These are phyloP conservation scores for Sesbania bispinosa DNA, from an alignment of 306 rosid genomes.

Conservation along the genomic window DNA sequence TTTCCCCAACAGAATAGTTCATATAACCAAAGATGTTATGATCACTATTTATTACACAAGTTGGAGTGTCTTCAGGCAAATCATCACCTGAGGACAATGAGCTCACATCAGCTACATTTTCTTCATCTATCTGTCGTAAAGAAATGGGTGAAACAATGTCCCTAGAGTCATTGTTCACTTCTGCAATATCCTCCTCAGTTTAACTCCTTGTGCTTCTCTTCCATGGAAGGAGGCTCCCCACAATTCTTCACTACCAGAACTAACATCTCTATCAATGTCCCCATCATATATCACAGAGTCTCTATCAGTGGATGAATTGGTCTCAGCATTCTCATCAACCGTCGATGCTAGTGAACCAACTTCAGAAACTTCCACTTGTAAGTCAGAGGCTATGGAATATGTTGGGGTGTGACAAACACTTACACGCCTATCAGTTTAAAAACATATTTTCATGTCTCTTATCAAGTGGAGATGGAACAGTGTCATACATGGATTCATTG, in stretches of 20 bases:
- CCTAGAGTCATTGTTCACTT: slow-evolving; percentile 17
- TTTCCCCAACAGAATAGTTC: slow-evolving; percentile 21
- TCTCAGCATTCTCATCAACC: slow-evolving; percentile 47
- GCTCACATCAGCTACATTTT: slow-evolving; percentile 29
- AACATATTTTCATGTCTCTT: slow-evolving; percentile 38
- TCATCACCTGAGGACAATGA: slow-evolving; percentile 28
- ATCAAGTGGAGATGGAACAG: slow-evolving; percentile 33
- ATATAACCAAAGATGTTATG: slow-evolving; percentile 21
- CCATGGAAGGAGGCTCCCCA: slow-evolving; percentile 42
- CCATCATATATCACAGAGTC: slow-evolving; percentile 57
- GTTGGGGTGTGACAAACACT: slow-evolving; percentile 59
- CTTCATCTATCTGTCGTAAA: slow-evolving; percentile 30
- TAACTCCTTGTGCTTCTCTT: slow-evolving; percentile 3
- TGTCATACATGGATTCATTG: slow-evolving; percentile 32
- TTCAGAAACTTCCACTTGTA: slow-evolving; percentile 95
- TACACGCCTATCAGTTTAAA: slow-evolving; percentile 25
- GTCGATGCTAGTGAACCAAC: slow-evolving; percentile 62
- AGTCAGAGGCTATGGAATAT: slow-evolving; percentile 81
- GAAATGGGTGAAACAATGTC: slow-evolving; percentile 9
- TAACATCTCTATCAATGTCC: slow-evolving; percentile 51
- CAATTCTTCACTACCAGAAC: slow-evolving; percentile 42
- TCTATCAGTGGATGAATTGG: slow-evolving; percentile 48
- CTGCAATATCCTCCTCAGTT: slow-evolving; percentile 18
- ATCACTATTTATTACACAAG: slow-evolving; percentile 3
- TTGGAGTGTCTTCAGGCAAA: slow-evolving; percentile 21